These are phyloP conservation scores for Geotrichum australiense DNA, from an alignment of 1,139 yeast species.

Conservation along the genomic window DNA sequence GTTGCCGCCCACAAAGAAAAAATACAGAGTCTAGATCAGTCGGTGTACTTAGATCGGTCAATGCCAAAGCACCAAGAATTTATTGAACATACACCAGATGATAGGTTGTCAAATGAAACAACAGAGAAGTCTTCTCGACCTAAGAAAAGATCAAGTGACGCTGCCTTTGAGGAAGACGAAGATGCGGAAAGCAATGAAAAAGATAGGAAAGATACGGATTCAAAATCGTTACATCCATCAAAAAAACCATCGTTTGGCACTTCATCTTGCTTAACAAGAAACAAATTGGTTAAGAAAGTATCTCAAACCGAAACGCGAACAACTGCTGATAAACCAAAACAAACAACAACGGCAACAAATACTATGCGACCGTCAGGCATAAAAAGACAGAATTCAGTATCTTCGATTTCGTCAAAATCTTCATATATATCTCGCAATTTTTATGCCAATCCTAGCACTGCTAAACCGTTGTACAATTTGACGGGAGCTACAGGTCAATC, in stretches of 20 bases:
- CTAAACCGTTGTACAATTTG: conserved; percentile 1
- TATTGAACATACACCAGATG: not conserved
- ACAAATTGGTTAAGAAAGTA: conserved; percentile 10
- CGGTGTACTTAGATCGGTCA: not conserved
- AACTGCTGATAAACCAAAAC: conserved; percentile 31
- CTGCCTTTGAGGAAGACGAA: conserved; percentile 16
- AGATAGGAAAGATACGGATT: no score
- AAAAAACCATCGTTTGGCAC: conserved; percentile 16
- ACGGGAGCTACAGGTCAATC: conserved; percentile 3
- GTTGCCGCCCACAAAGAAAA: conserved; percentile 2
- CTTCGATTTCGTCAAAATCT: conserved; percentile 2
- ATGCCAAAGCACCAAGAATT: not conserved
- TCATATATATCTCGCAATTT: not conserved
- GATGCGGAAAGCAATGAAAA: conserved; percentile 12
- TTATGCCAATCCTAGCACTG: conserved; percentile 6
- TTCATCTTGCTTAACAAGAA: conserved; percentile 12
- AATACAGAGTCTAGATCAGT: not conserved
- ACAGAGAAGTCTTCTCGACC: not conserved
- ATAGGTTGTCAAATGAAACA: not conserved
- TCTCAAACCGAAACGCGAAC: conserved; percentile 26
- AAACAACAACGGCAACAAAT: conserved; percentile 18
- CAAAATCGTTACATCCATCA: no score
- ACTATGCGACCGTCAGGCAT: conserved; percentile 22
- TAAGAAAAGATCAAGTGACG: conserved; percentile 20
- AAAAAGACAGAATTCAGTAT: conserved; percentile 14